Evolutionary conservation across 2,329 filamentous ascomycete genomes (phyloP).

Genomic region (Neonectria ditissima): DNA sequence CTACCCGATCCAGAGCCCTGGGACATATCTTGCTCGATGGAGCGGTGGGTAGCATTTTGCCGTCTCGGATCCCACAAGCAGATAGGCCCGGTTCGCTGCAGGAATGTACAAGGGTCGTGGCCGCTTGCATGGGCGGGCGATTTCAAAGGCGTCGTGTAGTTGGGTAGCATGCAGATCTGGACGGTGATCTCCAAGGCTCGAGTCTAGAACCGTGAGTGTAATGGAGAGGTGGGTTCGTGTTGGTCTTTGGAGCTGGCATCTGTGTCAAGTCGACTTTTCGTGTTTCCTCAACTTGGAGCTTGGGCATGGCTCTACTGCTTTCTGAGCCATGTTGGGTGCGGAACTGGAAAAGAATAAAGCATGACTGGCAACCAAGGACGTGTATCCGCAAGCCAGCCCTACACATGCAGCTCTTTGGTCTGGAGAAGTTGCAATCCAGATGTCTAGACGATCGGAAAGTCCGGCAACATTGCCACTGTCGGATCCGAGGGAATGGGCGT

Average conservation of each 20-base stretch:
- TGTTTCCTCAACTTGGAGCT: neutral
- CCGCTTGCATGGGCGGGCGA: neutral
- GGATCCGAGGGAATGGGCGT: slow-evolving; percentile 11
- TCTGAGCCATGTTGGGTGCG: neutral
- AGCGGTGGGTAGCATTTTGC: neutral
- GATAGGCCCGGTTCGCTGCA: neutral
- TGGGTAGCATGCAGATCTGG: neutral
- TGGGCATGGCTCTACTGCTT: neutral
- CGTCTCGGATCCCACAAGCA: neutral
- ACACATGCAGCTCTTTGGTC: slow-evolving; percentile 11
- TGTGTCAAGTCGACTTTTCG: neutral
- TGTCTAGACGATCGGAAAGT: slow-evolving; percentile 13
- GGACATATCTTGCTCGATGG: neutral
- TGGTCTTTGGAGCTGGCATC: neutral
- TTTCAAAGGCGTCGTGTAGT: slow-evolving; percentile 1
- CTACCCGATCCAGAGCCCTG: neutral
- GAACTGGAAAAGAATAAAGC: too few species aligned
- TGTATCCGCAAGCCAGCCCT: too few species aligned
- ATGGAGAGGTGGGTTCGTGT: neutral
- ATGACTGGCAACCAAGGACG: neutral
- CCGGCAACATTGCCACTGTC: slow-evolving; percentile 16
- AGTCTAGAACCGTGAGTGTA: neutral
- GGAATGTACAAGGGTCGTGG: neutral
- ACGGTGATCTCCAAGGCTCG: neutral
- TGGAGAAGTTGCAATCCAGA: slow-evolving; percentile 1